phyloP scores from a whole-genome alignment of 306 rosid genomes.

The Medicago truncatula region DNA sequence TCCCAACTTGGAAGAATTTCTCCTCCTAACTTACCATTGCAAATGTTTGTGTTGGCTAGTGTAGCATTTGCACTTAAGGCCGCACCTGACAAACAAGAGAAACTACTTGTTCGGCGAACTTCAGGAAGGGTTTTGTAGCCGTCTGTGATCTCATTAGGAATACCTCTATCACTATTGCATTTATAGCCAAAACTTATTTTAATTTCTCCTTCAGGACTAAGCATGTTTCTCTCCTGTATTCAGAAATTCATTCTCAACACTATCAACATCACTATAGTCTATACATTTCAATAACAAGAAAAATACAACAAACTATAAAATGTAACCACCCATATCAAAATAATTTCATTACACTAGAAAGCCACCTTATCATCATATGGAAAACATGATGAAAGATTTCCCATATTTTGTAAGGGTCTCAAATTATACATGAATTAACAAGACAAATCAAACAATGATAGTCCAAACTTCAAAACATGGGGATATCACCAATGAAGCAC shows the following conservation, averaged over 20 bases:
- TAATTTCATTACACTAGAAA: background rate
- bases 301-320: background rate
- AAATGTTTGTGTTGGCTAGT: slow-evolving; percentile 90
- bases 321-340: slow-evolving; percentile 3
- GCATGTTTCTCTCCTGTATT: slow-evolving; percentile 55
- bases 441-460: slow-evolving; percentile 5
- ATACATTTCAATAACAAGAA: background rate
- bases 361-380: background rate
- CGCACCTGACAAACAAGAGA: slow-evolving; percentile 98
- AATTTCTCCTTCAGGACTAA: slow-evolving; percentile 75
- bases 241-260: slow-evolving; percentile 37
- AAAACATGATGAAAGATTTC: slow-evolving; percentile 12
- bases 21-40: slow-evolving; percentile 88
- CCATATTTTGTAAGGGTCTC: background rate
- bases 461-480: background rate
- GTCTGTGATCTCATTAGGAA: slow-evolving; percentile 48
- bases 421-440: slow-evolving; percentile 8
- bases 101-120: slow-evolving; percentile 80
- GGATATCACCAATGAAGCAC: too few species aligned
- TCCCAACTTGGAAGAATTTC: slow-evolving; percentile 97
- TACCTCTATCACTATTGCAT: slow-evolving; percentile 60
- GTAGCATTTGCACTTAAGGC: slow-evolving; percentile 97
- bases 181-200: slow-evolving; percentile 96
- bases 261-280: slow-evolving; percentile 11
- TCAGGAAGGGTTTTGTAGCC: slow-evolving; percentile 53